Conservation (phyloP, 2,329 filamentous ascomycete species). For the Ceratocystis alfenasii region DNA sequence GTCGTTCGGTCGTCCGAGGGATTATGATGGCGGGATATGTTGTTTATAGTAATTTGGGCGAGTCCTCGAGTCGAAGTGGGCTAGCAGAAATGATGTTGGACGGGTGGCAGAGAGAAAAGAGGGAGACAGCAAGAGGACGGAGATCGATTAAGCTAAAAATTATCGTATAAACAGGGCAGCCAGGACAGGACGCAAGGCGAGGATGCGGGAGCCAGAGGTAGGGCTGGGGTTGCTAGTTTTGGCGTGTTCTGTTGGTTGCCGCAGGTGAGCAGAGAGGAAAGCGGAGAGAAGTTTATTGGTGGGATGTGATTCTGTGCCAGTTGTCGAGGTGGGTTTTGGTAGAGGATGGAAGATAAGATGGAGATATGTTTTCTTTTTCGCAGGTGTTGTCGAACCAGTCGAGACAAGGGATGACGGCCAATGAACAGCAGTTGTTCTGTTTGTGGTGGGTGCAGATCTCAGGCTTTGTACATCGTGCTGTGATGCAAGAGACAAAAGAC, state of each 20-base stretch:
- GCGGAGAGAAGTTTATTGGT: neutral
- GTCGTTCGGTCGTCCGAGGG: constrained; percentile 1
- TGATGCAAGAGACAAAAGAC: neutral
- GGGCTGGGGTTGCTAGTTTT: neutral
- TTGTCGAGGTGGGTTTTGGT: neutral
- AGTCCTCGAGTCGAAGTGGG: neutral
- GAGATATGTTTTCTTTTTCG: neutral
- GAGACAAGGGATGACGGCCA: constrained; percentile 4
- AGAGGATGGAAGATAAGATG: neutral
- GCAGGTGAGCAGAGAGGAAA: neutral
- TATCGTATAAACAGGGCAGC: no score
- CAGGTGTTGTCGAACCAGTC: constrained; percentile 3
- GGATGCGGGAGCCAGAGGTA: neutral
- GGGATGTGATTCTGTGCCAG: neutral
- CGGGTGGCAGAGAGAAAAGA: neutral
- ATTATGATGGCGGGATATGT: neutral
- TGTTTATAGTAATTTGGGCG: neutral
- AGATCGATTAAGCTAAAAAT: neutral
- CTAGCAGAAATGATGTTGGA: neutral
- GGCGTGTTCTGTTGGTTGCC: no score
- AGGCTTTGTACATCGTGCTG: neutral
- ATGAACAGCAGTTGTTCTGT: neutral
- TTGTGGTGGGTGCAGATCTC: neutral
- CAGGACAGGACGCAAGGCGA: neutral
- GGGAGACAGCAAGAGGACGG: neutral